phyloP scores from a whole-genome alignment of 495 filamentous ascomycete species.

The Gamarada debralockiae region DNA sequence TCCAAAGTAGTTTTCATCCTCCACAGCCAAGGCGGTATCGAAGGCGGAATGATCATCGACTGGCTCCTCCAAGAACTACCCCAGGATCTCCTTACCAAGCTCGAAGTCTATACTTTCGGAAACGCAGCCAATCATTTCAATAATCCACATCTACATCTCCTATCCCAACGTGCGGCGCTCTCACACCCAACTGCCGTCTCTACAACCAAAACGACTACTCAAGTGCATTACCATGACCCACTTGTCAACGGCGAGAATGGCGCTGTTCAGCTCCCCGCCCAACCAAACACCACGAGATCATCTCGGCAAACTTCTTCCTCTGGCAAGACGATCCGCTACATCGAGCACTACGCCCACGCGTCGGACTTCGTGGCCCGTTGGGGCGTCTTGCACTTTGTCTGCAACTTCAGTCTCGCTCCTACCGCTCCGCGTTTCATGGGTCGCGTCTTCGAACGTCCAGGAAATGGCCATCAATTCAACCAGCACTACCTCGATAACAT shows the following conservation, averaged over 20 bases:
- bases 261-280: no score
- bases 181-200: slow-evolving; percentile 4
- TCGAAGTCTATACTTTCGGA: slow-evolving; percentile 87
- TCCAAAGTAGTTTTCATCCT: slow-evolving; percentile 73
- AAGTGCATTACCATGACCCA: slow-evolving; percentile 23
- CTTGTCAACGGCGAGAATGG: neutral
- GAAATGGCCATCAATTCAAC: slow-evolving; percentile 68
- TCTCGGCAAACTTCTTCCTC: neutral
- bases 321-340: slow-evolving; percentile 57
- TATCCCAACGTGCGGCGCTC: slow-evolving; percentile 21
- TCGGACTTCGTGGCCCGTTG: slow-evolving; percentile 72
- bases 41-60: slow-evolving; percentile 70
- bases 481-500: slow-evolving; percentile 82
- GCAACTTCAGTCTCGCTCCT: slow-evolving; percentile 21
- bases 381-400: slow-evolving; percentile 68
- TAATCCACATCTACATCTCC: slow-evolving; percentile 57
- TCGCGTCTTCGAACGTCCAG: slow-evolving; percentile 63
- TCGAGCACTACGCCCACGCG: slow-evolving; percentile 83
- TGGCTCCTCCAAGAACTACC: slow-evolving; percentile 75
- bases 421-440: slow-evolving; percentile 61
- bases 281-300: neutral
- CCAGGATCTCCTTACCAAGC: slow-evolving; percentile 57
- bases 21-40: slow-evolving; percentile 81
- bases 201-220: slow-evolving; percentile 14
- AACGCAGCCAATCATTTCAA: slow-evolving; percentile 87